Base-by-base conservation (phyloP, 2,329 filamentous ascomycete genomes). In the Graphiopsis chlorocephala region DNA sequence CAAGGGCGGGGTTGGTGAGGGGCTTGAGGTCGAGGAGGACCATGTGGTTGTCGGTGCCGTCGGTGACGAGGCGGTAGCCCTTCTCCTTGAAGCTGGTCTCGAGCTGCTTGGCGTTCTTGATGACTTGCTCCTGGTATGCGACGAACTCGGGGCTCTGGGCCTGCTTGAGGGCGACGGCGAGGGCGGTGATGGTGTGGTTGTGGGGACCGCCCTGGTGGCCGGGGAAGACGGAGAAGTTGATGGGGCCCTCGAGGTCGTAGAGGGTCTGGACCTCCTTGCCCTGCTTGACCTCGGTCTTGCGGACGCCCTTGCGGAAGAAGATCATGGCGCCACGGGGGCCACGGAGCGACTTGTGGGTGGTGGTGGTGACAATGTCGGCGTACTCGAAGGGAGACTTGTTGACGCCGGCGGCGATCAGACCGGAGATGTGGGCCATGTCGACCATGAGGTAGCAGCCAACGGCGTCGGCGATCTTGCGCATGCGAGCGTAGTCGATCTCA, bases 161-260 rank as follows among this genome's bases (percentile, higher is more conserved):
- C 83, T 99, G 95, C 83, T 97, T 93, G 70, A 99, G 85, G 52
- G 95, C 95, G 65, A 99, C 95, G 38, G 95, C 89, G 68, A 99
- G 86, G 59, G 95, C 95, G 68, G 94, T 98, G 82, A 99, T 99
- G 77, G 95, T 99, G 87, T 99, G 95, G 85, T 99, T 99, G 86
- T 99, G 95, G 61, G 95, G 95, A 33, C 95, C 95, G 76, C 95
- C 95, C 83, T 99, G 95, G 84, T 99, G 95, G 67, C 95, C 95
- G 64, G 95, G 95, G 88, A 99, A 99, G 78, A 99, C 95, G 65
- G 95, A 98, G 80, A 96, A 93, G 84, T 99, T 99, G 85, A 99
- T 99, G 64, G 93, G 91, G 72, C 89, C 87, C 84, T 99, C 95
- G 35, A 99, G 87, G 75, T 99, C 93, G 79, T 97, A 99, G 74